Evolutionary conservation across 257 asterid genomes (phyloP).

Genomic region (Paraleonurus japonicus): DNA sequence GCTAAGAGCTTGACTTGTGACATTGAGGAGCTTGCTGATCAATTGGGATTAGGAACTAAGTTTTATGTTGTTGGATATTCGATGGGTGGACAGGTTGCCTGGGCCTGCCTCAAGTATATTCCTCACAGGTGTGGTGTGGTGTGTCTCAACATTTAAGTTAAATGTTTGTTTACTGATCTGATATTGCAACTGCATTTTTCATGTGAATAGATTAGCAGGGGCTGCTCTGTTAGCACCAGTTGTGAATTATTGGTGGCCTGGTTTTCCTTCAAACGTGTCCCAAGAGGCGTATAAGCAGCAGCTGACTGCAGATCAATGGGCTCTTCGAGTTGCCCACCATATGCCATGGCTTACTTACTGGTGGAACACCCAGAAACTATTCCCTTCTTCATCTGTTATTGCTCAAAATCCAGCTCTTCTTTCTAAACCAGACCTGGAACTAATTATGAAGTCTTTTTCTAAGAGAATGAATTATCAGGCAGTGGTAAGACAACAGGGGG

Average conservation of each 20-base stretch:
- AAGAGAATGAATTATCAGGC: slow-evolving; percentile 7
- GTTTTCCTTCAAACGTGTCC: slow-evolving; percentile 27
- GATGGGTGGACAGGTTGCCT: neutral
- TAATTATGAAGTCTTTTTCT: slow-evolving; percentile 33
- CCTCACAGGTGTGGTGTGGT: neutral
- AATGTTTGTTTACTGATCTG: too few relatives aligned
- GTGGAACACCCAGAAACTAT: slow-evolving; percentile 80
- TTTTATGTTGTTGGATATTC: neutral
- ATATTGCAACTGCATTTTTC: neutral
- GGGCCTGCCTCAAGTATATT: neutral
- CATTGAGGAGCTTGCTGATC: neutral
- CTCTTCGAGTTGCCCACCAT: slow-evolving; percentile 60
- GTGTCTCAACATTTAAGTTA: too few relatives aligned
- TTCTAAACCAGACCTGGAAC: slow-evolving; percentile 52
- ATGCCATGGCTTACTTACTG: slow-evolving; percentile 69
- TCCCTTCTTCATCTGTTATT: slow-evolving; percentile 46
- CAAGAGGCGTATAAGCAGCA: slow-evolving; percentile 40
- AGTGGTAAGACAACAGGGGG: neutral
- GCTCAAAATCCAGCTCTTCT: slow-evolving; percentile 34
- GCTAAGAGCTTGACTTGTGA: neutral
- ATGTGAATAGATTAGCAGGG: slow-evolving; percentile 67
- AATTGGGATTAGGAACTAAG: neutral
- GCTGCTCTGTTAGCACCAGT: slow-evolving; percentile 66
- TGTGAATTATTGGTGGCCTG: slow-evolving; percentile 74
- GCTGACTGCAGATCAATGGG: slow-evolving; percentile 63